Base-by-base conservation (phyloP, 139 green algal genomes). In the Raphidocelis subcapitata region DNA sequence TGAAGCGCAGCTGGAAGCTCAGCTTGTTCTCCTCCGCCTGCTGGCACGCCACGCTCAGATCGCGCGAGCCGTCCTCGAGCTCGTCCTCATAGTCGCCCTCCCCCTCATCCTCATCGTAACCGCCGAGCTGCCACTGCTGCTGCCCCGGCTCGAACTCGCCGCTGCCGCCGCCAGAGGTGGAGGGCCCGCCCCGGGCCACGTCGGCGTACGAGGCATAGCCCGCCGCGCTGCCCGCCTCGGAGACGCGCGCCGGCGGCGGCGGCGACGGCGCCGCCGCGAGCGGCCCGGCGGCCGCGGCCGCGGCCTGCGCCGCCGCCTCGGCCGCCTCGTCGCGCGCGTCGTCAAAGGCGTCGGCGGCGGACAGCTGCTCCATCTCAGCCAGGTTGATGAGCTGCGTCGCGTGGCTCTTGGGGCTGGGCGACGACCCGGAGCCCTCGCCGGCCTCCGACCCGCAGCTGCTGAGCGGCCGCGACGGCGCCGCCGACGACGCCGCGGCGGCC, bases 1-100 rank as follows among this genome's bases (percentile, higher is more conserved):
- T 69, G 77, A 94, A 95, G 31, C 84, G 84, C 67, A 97, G 79
- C 63, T 89, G 84, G 77, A 97, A 87, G 64, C 77, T 84, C 35
- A 94, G 87, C 66, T 89, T 89, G 70, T 86, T 83, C 66, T 91
- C 83, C 62, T 90, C 81, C 44, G 85, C 65, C 57, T 87, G 79
- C 68, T 90, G 82, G 63, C 92, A 93, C 61, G 73, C 65, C 29
- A 97, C 84, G 21, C 63, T 46, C 72, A 96, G 91, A 31, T 90
- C 80, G 5, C 73, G 72, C 5, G 72, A 31, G 1, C 44, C n/a
- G n/a, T 55, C 72, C 4, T 80, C 72, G 26, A 77, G 59, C 36
- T 63, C 70, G 26, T 78, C 76, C 21, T 75, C 67, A 28, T 26
- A 24, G 20, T 73, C 56, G n/a, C 44, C 59, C 36, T 72, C 67